These are phyloP conservation scores for Xylariomycetidae sp. DNA, from an alignment of 2,329 filamentous ascomycete species.

Conservation along the genomic window DNA sequence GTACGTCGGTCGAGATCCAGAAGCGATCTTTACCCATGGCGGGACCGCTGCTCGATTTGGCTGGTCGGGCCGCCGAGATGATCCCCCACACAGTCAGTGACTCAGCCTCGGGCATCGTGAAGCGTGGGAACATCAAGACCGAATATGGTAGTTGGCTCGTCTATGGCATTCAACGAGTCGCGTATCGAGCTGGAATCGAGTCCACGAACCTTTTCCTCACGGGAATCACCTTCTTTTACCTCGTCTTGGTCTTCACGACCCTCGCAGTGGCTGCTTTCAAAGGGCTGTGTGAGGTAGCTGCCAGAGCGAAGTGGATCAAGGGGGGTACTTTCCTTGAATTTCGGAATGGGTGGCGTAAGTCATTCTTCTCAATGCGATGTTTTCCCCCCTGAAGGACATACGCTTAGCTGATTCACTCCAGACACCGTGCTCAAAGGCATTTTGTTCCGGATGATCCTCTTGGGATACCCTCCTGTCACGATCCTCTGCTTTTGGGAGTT, in stretches of 20 bases:
- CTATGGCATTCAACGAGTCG: conserved; percentile 73
- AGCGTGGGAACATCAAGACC: conserved; percentile 41
- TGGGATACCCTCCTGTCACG: conserved; percentile 81
- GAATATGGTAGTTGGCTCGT: conserved; percentile 50
- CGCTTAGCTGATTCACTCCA: too few relatives aligned
- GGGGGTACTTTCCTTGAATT: conserved; percentile 79
- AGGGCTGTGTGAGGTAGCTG: conserved; percentile 65
- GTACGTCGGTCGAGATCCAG: conserved; percentile 72
- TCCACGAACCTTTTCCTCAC: conserved; percentile 82
- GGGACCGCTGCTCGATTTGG: conserved; percentile 35
- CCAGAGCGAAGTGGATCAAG: conserved; percentile 70
- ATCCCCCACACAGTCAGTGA: conserved; percentile 24
- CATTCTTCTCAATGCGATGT: too few relatives aligned
- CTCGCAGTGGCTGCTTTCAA: conserved; percentile 71
- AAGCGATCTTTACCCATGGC: conserved; percentile 41
- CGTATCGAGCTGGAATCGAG: conserved; percentile 76
- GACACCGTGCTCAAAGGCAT: conserved; percentile 84
- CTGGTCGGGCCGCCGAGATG: conserved; percentile 42
- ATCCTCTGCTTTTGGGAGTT: conserved; percentile 84
- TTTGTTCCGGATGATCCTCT: conserved; percentile 75
- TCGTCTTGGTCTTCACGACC: conserved; percentile 69
- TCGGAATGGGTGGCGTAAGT: conserved; percentile 80
- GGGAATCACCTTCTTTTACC: conserved; percentile 73
- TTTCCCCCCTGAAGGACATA: too few relatives aligned
- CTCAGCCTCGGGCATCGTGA: conserved; percentile 32